Evolutionary conservation across 495 filamentous ascomycete genomes (phyloP).

Genomic region (Neurospora sp.): DNA sequence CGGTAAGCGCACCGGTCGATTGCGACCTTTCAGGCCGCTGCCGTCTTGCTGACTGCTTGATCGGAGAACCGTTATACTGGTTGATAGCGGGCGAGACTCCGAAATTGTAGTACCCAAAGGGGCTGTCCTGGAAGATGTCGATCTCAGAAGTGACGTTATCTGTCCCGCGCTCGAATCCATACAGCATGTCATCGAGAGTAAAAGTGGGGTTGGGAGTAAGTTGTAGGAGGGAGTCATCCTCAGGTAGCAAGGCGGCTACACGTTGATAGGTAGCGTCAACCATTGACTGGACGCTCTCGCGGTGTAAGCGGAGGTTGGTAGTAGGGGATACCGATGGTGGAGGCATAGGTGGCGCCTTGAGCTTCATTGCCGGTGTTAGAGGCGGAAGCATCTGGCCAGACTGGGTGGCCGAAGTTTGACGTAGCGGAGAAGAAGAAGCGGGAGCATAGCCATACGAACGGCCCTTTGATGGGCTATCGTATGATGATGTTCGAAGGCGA

Average conservation of each 20-base stretch:
- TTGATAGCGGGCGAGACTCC: constrained; percentile 24
- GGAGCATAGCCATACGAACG: constrained; percentile 37
- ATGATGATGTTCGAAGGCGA: constrained; percentile 81
- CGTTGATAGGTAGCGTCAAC: constrained; percentile 78
- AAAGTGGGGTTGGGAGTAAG: constrained; percentile 64
- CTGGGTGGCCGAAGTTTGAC: constrained; percentile 33
- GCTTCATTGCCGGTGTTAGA: constrained; percentile 76
- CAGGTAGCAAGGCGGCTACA: constrained; percentile 45
- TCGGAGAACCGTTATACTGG: constrained; percentile 53
- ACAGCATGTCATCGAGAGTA: constrained; percentile 40
- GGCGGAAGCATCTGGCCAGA: constrained; percentile 60
- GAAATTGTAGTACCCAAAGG: constrained; percentile 30
- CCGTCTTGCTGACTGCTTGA: constrained; percentile 61
- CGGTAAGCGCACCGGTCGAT: constrained; percentile 52
- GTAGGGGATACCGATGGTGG: constrained; percentile 86
- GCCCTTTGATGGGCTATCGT: constrained; percentile 76
- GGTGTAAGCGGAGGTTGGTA: constrained; percentile 88
- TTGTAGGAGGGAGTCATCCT: constrained; percentile 46
- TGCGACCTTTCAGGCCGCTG: constrained; percentile 45
- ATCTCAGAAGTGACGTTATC: constrained; percentile 45
- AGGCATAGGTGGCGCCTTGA: constrained; percentile 71
- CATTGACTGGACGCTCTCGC: constrained; percentile 75
- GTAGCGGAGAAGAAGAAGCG: constrained; percentile 50
- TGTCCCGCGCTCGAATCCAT: constrained; percentile 35
- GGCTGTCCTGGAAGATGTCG: constrained; percentile 61